Conservation (phyloP, 129 eudicot genomes). For the carrot (Daucus carota) region DNA sequence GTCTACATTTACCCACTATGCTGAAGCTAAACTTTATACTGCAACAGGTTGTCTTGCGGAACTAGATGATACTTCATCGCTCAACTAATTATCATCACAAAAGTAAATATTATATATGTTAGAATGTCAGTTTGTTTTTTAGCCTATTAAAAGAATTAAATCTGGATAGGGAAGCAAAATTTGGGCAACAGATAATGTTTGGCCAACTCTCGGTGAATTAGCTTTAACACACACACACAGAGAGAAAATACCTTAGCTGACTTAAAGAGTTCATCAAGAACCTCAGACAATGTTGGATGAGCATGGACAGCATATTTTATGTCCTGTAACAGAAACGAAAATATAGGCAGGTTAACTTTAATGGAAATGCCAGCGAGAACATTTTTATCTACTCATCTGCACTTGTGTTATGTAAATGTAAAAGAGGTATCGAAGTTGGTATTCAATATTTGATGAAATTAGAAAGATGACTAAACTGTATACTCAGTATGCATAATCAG, state of each 20-base stretch:
- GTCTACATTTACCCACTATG: too few relatives aligned
- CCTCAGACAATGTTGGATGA: conserved; percentile 97
- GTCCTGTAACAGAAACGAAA: conserved; percentile 46
- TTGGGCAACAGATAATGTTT: neutral
- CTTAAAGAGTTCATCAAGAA: conserved; percentile 87
- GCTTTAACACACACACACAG: neutral
- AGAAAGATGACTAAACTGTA: neutral
- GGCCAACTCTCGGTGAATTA: neutral
- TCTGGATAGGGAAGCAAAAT: neutral
- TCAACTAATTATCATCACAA: conserved; percentile 15
- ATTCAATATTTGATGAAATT: neutral
- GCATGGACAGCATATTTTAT: conserved; percentile 89
- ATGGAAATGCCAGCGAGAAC: neutral
- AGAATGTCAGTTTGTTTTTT: neutral
- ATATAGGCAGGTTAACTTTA: neutral
- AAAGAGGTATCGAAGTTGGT: neutral
- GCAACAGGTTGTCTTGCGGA: conserved; percentile 17
- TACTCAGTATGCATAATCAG: neutral
- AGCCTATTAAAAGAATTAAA: neutral
- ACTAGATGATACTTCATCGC: conserved; percentile 2
- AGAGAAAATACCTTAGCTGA: conserved; percentile 63
- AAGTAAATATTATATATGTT: neutral
- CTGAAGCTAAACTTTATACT: too few relatives aligned
- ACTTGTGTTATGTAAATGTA: neutral
- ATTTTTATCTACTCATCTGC: neutral